phyloP scores from a whole-genome alignment of 768 basidiomycete genomes.

The Podaxis sp. region DNA sequence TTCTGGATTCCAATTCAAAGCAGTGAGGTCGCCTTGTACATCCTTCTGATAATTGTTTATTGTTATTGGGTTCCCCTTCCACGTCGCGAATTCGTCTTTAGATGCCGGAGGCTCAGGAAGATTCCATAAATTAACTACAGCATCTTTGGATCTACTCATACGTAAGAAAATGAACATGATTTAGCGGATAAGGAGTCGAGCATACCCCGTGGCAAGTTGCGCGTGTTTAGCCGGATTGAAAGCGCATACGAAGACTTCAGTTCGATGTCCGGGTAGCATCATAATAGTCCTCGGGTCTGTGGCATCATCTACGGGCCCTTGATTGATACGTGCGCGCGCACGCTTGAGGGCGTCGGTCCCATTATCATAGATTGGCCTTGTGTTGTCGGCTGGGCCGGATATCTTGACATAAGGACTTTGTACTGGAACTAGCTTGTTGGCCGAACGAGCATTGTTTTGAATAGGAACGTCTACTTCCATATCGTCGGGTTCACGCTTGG shows the following conservation, averaged over 20 bases:
- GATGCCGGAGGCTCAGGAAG: conserved; percentile 43
- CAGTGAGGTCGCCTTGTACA: conserved; percentile 65
- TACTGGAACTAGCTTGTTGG: conserved; percentile 14
- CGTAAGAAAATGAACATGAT: not conserved
- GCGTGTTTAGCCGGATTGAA: conserved; percentile 68
- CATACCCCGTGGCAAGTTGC: conserved; percentile 75
- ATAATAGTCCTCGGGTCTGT: conserved; percentile 44
- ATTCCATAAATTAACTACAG: conserved; percentile 72
- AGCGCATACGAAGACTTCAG: conserved; percentile 77
- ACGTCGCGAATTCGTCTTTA: conserved; percentile 29
- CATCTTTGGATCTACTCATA: conserved; percentile 67
- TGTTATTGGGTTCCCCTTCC: conserved; percentile 37
- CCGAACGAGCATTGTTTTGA: not conserved
- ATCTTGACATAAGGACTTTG: conserved; percentile 17
- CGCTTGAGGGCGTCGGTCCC: not conserved
- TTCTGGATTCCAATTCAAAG: conserved; percentile 74
- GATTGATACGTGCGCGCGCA: conserved; percentile 11
- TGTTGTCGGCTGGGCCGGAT: conserved; percentile 15
- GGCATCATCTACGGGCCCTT: conserved; percentile 43
- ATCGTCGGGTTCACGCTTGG: conserved; percentile 50
- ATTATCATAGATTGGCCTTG: conserved; percentile 18
- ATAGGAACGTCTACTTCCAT: conserved; percentile 42
- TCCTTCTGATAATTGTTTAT: conserved; percentile 50
- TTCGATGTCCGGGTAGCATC: conserved; percentile 56
- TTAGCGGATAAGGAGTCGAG: conserved; percentile 3